Evolutionary conservation across 2,329 filamentous ascomycete species (phyloP), one percentile per base, ranked within the genome.

Genomic region (Sphaerulina musiva): DNA sequence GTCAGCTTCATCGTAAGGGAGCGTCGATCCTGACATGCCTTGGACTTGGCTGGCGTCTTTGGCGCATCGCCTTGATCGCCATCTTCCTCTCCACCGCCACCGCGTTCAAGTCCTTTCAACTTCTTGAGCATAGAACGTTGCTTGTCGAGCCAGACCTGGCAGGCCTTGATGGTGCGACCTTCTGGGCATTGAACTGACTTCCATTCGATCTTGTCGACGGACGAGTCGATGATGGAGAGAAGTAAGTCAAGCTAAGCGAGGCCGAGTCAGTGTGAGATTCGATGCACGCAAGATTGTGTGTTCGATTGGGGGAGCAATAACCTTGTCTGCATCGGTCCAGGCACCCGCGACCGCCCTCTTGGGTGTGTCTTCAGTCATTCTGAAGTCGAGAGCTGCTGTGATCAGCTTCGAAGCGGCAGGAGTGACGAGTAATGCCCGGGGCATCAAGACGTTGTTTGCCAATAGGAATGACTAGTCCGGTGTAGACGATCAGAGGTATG

Each of bases 311-410:
- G 7, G 42, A 38, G 11, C 34, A 38, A 32, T 43, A 44, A 66
- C 66, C 64, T 68, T 68, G 52, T 69, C 65, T 12, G 55, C 53
- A n/a, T 68, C 67, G 46, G 61, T 67, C 66, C 67, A 68, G 46
- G 57, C 65, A 61, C 65, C 65, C 36, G 51, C 53, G 23, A 49
- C 36, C 36, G 51, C 46, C 36, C 49, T 57, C 29, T 51, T 38
- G 14, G 39, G 26, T 34, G 45, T 45, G 29, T 46, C 53, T 4
- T 63, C 58, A 47, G 62, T 57, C 62, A 66, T 65, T 54, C 42
- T 63, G 40, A 43, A 45, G 48, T 32, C 20, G 34, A 36, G 40
- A 9, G 48, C 42, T 38, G 42, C 41, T 54, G 40, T 36, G 45
- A 42, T 54, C 29, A 41, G 40, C 6, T 55, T 20, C 26, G 46